Percentiles rank a stretch among this genome's conserved stretches.
Evolutionary conservation across 768 basidiomycete genomes (phyloP).

Genomic region (Boletus sensibilis): DNA sequence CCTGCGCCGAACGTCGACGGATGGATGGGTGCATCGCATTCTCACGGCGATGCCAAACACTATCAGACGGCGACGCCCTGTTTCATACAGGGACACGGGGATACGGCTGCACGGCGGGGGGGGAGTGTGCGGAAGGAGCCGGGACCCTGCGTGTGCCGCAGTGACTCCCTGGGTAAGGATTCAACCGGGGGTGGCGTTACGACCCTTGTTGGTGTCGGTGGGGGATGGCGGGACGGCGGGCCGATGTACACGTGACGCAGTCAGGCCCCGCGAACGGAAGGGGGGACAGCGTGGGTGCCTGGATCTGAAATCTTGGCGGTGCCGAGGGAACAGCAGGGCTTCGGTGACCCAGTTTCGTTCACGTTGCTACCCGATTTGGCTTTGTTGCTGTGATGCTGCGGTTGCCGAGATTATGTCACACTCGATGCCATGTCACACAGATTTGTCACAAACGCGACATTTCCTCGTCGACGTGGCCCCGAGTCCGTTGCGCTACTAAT

Average conservation of each 20-base stretch:
- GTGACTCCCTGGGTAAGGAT: constrained; percentile 3
- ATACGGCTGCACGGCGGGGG: background rate
- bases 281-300: constrained; percentile 28
- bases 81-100: constrained; percentile 8
- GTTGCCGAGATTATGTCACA: constrained; percentile 34
- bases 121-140: constrained; percentile 9
- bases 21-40: too few relatives aligned
- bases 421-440: constrained; percentile 27
- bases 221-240: constrained; percentile 19
- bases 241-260: constrained; percentile 14
- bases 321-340: constrained; percentile 36
- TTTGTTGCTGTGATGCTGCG: constrained; percentile 32
- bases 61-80: constrained; percentile 8
- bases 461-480: constrained; percentile 39
- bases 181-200: constrained; percentile 21
- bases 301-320: constrained; percentile 46
- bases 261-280: constrained; percentile 2
- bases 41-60: background rate
- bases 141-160: constrained; percentile 2
- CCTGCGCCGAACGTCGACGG: background rate
- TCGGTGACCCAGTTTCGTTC: constrained; percentile 31
- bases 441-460: constrained; percentile 29
- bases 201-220: constrained; percentile 20
- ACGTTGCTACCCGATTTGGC: constrained; percentile 38
- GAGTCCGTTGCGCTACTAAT: constrained; percentile 30